Evolutionary conservation across 2,329 filamentous ascomycete genomes (phyloP).

Genomic region (Emergomyces orientalis): DNA sequence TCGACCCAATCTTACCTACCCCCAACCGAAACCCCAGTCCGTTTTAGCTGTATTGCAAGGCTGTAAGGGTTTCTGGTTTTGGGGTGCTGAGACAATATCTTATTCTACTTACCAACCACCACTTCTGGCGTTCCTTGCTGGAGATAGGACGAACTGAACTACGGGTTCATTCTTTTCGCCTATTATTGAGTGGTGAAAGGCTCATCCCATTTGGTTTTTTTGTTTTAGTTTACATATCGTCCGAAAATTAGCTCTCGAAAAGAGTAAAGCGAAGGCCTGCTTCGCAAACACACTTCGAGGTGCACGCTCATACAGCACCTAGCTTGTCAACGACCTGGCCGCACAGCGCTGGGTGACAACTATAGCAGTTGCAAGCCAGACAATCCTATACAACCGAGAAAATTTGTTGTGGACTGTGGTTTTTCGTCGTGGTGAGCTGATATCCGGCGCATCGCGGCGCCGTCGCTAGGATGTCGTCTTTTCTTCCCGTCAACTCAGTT

Average conservation of each 20-base stretch:
- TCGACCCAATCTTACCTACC: background rate
- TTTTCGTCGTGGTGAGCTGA: slow-evolving; percentile 16
- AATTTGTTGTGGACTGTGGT: slow-evolving; percentile 11
- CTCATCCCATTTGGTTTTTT: background rate
- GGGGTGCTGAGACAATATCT: background rate
- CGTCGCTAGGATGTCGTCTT: slow-evolving; percentile 45
- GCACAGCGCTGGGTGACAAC: background rate
- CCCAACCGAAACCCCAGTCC: background rate
- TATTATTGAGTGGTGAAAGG: background rate
- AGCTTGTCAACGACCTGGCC: background rate
- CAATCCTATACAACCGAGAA: background rate
- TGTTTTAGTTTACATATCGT: background rate
- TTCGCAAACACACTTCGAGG: background rate
- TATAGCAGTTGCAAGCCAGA: no score
- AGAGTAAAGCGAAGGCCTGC: background rate
- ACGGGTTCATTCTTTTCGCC: background rate
- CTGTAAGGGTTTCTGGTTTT: background rate
- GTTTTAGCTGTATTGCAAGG: background rate
- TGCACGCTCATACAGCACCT: background rate
- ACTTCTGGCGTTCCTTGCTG: background rate
- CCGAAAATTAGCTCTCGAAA: background rate
- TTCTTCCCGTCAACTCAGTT: slow-evolving; percentile 53
- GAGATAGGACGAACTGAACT: background rate
- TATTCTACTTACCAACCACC: background rate
- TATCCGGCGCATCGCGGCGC: slow-evolving; percentile 24